Evolutionary conservation across 139 green algal genomes (phyloP).

Genomic region (Coelastrella sp.): DNA sequence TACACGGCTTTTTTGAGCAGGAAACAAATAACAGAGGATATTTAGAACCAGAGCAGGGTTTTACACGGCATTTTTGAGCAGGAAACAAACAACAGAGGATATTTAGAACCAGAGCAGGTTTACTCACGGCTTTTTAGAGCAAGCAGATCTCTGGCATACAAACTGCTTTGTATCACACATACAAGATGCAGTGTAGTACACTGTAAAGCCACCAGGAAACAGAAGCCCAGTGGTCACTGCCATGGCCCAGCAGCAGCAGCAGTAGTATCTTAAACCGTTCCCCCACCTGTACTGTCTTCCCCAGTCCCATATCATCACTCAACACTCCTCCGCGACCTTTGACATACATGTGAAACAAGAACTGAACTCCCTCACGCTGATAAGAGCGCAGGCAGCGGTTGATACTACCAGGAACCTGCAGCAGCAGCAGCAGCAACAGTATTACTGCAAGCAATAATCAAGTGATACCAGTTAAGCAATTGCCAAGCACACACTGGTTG

Average conservation of each 20-base stretch:
- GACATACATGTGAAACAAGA: slow-evolving; percentile 67
- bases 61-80: too few species aligned
- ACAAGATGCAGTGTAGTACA: too few species aligned
- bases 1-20: too few species aligned
- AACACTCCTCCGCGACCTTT: slow-evolving; percentile 51
- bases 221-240: not conserved
- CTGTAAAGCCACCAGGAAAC: not conserved
- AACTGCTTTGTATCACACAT: too few species aligned
- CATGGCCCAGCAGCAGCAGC: not conserved
- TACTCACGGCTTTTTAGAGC: too few species aligned
- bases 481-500: too few species aligned
- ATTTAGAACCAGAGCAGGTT: too few species aligned
- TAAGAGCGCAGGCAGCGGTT: slow-evolving; percentile 68
- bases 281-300: slow-evolving; percentile 95
- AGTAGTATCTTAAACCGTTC: not conserved
- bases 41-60: too few species aligned
- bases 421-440: not conserved
- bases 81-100: not conserved
- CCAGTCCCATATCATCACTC: slow-evolving; percentile 88
- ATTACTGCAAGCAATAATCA: too few species aligned
- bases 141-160: too few species aligned
- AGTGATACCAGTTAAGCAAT: too few species aligned
- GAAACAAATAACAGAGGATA: not conserved
- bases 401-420: slow-evolving; percentile 63
- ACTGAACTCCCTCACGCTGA: slow-evolving; percentile 73